A percentile compares a stretch with the other conserved stretches of the same genome.
Evolutionary conservation across 139 green algal species (phyloP).

Genomic region (Chlorella sp.): DNA sequence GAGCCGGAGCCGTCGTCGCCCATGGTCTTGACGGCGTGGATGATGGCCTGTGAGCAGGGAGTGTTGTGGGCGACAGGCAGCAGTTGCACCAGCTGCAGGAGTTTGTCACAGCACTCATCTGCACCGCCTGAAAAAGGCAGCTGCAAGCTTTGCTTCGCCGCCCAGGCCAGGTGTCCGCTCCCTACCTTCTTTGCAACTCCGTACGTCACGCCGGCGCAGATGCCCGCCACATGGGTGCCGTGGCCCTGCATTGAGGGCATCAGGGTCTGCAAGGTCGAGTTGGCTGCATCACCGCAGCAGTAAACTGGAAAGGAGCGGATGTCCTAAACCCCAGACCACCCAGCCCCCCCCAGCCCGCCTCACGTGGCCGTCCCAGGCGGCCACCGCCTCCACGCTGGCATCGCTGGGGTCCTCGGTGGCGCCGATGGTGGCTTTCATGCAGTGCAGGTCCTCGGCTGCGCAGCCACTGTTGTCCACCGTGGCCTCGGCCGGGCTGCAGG

Average conservation of each 20-base stretch:
- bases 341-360: background rate
- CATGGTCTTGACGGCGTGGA: conserved; percentile 38
- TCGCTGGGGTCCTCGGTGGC: no score
- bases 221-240: conserved; percentile 74
- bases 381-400: background rate
- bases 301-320: no score
- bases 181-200: conserved; percentile 66
- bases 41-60: no score
- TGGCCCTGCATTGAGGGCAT: conserved; percentile 50
- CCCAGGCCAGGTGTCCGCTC: no score
- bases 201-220: conserved; percentile 55
- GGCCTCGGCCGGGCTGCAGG: background rate
- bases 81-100: no score
- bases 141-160: no score
- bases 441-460: background rate
- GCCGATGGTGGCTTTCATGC: background rate
- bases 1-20: conserved; percentile 50
- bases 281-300: background rate
- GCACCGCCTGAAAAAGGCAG: no score
- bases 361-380: conserved; percentile 16
- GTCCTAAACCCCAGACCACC: background rate
- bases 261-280: no score
- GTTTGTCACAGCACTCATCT: no score
- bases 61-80: no score
- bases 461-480: background rate